Percentiles rank a stretch among this genome's conserved stretches.
phyloP scores from a whole-genome alignment of 2,329 filamentous ascomycete species.

The Tolypocladium endophyticum region DNA sequence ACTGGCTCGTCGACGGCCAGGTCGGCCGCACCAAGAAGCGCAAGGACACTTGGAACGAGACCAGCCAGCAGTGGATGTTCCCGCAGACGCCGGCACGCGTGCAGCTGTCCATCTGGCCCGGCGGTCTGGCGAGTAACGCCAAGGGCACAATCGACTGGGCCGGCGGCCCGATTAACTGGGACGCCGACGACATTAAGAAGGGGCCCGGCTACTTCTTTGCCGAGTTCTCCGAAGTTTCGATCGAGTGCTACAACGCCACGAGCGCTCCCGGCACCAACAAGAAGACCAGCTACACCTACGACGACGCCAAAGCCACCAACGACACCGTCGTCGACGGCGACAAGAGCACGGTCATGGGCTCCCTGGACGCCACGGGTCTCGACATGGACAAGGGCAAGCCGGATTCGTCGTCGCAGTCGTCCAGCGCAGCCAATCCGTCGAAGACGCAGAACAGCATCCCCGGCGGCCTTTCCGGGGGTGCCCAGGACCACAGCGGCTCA shows the following conservation, averaged over 20 bases:
- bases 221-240: slow-evolving; percentile 62
- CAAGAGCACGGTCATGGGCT: slow-evolving; percentile 65
- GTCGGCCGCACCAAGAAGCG: slow-evolving; percentile 65
- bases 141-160: slow-evolving; percentile 86
- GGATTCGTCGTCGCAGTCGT: slow-evolving; percentile 3
- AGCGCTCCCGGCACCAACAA: slow-evolving; percentile 55
- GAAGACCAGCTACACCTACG: slow-evolving; percentile 68
- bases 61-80: slow-evolving; percentile 70
- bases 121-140: slow-evolving; percentile 67
- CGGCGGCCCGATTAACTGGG: slow-evolving; percentile 82
- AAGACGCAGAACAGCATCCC: slow-evolving; percentile 17
- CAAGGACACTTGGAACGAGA: slow-evolving; percentile 76
- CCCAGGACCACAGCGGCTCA: slow-evolving; percentile 11
- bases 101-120: slow-evolving; percentile 93
- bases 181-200: slow-evolving; percentile 62
- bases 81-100: slow-evolving; percentile 87
- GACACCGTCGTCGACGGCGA: slow-evolving; percentile 66
- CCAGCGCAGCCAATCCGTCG: slow-evolving; percentile 9
- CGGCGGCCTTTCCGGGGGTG: slow-evolving; percentile 16
- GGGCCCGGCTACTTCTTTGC: slow-evolving; percentile 89
- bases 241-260: slow-evolving; percentile 70
- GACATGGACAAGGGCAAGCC: slow-evolving; percentile 48
- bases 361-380: slow-evolving; percentile 69
- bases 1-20: slow-evolving; percentile 79
- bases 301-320: slow-evolving; percentile 54